Evolutionary conservation across 2,329 filamentous ascomycete genomes (phyloP), one percentile per base, ranked within the genome.

Genomic region (Furcasterigmium furcatum): DNA sequence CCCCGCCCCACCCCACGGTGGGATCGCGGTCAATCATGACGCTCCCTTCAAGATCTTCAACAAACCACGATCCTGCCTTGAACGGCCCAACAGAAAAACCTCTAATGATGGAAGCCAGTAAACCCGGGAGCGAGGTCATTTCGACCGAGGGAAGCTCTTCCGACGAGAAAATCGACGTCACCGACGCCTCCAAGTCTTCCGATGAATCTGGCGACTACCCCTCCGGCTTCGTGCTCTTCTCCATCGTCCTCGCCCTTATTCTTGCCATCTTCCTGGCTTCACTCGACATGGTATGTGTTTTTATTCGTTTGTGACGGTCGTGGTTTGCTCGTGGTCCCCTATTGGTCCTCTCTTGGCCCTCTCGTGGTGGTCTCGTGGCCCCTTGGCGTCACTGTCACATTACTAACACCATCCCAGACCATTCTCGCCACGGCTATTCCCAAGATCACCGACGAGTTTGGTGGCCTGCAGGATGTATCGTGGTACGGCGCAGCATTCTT

Each of bases 401-500:
- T 34, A 4, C 13, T 10, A 12, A 43, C 19, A 1, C 13, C 43
- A 39, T 46, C 45, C 48, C 65, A 69, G 60, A 70, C 67, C 4
- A 71, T 72, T 46, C 62, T 72, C 32, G 68, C 67, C 4, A 71
- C 67, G 0, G 68, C 68, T 7, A 68, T 72, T 24, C 69, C 69
- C 0, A 63, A 65, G 36, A 71, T 72, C 45, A 71, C 68, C 1
- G 62, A 56, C 45, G 62, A 62, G 14, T 64, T 66, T 51, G 56
- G 66, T 8, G 57, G 61, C 16, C 58, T 71, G 2, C 53, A 60
- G 10, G 67, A 73, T 42, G 64, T 74, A 4, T 69, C 66, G 14
- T 77, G 74, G 73, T 77, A 77, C 49, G 71, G 68, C 1, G 64
- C 67, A n/a, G 68, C 67, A 5, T 71, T 63, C 43, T 61, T 67